A percentile compares a stretch with the other conserved stretches of the same genome.
phyloP scores from a whole-genome alignment of 768 basidiomycete genomes.

The Lactifluus subvellereus region DNA sequence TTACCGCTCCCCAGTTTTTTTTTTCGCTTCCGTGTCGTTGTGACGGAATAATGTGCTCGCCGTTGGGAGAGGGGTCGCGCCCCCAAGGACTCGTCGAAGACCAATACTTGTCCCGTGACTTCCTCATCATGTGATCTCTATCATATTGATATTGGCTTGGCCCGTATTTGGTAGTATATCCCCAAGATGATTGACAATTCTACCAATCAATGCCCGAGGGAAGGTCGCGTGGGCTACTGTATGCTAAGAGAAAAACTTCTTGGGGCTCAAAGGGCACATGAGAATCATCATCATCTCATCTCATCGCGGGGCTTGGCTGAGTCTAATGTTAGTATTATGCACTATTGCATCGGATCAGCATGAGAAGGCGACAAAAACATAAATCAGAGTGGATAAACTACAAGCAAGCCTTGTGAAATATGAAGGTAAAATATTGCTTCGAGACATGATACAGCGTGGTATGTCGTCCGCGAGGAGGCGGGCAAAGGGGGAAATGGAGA shows the following conservation, averaged over 20 bases:
- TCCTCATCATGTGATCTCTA: too few species aligned
- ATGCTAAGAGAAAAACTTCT: neutral
- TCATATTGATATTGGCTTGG: neutral
- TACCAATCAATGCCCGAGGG: neutral
- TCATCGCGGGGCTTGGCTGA: too few species aligned
- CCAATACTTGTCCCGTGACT: too few species aligned
- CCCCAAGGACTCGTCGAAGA: too few species aligned
- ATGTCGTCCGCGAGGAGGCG: neutral
- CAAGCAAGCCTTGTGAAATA: constrained; percentile 8
- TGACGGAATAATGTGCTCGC: neutral
- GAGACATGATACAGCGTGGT: neutral
- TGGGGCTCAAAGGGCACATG: neutral
- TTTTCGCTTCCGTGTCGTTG: neutral
- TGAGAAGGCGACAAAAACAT: neutral
- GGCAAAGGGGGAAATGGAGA: too few species aligned
- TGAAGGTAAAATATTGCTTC: constrained; percentile 13
- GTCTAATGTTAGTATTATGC: too few species aligned
- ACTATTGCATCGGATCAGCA: neutral
- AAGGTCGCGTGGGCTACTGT: too few species aligned
- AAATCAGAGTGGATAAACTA: constrained; percentile 11
- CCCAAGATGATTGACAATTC: neutral
- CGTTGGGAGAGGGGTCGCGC: too few species aligned
- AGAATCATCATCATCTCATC: neutral
- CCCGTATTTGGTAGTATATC: constrained; percentile 5
- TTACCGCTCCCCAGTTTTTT: neutral